phyloP scores from a whole-genome alignment of 495 filamentous ascomycete species.

The Aspergillus avenaceus region DNA sequence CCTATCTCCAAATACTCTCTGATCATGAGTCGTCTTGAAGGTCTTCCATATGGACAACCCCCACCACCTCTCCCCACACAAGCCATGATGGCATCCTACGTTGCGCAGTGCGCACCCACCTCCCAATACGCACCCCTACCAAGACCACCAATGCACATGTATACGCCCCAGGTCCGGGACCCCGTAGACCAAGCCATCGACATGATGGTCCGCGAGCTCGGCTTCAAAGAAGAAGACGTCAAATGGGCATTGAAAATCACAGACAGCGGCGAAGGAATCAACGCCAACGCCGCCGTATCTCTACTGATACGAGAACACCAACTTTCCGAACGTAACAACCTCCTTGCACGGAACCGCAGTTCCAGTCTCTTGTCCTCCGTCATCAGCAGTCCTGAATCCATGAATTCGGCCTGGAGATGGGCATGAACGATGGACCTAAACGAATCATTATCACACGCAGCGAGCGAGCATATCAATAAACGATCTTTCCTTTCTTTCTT shows the following conservation, averaged over 20 bases:
- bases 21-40: slow-evolving; percentile 32
- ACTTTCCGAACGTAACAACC: slow-evolving; percentile 12
- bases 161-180: slow-evolving; percentile 43
- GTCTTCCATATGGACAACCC: slow-evolving; percentile 13
- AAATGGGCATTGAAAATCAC: slow-evolving; percentile 52
- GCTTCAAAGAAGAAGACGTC: slow-evolving; percentile 43
- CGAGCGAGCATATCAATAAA: neutral
- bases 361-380: slow-evolving; percentile 25
- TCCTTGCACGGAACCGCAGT: slow-evolving; percentile 12
- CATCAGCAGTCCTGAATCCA: slow-evolving; percentile 24
- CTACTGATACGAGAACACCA: slow-evolving; percentile 42
- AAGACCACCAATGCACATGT: slow-evolving; percentile 15
- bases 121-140: slow-evolving; percentile 11
- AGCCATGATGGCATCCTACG: neutral
- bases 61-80: slow-evolving; percentile 4
- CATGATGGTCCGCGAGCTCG: slow-evolving; percentile 43
- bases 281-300: slow-evolving; percentile 40
- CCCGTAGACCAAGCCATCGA: slow-evolving; percentile 49
- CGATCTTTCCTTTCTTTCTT: neutral
- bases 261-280: slow-evolving; percentile 48
- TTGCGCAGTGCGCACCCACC: slow-evolving; percentile 2
- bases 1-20: slow-evolving; percentile 43
- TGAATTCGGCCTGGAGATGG: slow-evolving; percentile 38
- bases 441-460: no score
- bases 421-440: slow-evolving; percentile 13